Evolutionary conservation across 2,329 filamentous ascomycete genomes (phyloP).

Genomic region (Parastagonospora nodorum): DNA sequence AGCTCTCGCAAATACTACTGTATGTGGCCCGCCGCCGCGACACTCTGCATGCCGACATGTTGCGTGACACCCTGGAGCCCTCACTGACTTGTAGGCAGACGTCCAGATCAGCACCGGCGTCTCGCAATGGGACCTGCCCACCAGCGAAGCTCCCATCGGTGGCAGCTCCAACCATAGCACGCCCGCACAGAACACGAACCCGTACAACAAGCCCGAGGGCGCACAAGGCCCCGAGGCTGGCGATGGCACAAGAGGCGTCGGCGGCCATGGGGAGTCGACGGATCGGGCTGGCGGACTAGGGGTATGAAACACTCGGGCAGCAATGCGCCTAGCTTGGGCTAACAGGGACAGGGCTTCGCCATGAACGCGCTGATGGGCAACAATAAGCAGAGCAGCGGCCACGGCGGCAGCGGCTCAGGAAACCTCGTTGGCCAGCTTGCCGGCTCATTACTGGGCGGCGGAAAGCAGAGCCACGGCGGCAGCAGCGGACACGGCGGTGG

Average conservation of each 20-base stretch:
- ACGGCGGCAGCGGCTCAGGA: slow-evolving; percentile 37
- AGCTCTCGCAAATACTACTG: slow-evolving; percentile 50
- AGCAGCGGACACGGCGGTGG: slow-evolving; percentile 35
- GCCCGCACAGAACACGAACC: slow-evolving; percentile 58
- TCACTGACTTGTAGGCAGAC: slow-evolving; percentile 36
- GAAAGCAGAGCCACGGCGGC: slow-evolving; percentile 42
- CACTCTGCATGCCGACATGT: neutral
- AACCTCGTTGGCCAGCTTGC: slow-evolving; percentile 60
- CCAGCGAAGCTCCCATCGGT: slow-evolving; percentile 65
- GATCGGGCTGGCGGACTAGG: slow-evolving; percentile 65
- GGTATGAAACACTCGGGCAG: slow-evolving; percentile 52
- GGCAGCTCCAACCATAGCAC: slow-evolving; percentile 59
- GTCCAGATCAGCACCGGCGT: slow-evolving; percentile 74
- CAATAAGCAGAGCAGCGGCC: slow-evolving; percentile 39
- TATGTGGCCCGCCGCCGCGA: slow-evolving; percentile 15
- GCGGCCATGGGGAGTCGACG: slow-evolving; percentile 9
- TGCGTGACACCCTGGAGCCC: neutral
- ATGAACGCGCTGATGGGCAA: slow-evolving; percentile 60
- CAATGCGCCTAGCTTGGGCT: slow-evolving; percentile 23
- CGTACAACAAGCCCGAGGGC: slow-evolving; percentile 61
- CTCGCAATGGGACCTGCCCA: slow-evolving; percentile 76
- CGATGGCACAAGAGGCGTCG: slow-evolving; percentile 56
- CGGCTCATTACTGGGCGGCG: slow-evolving; percentile 51
- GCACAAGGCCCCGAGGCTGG: slow-evolving; percentile 31
- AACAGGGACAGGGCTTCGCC: slow-evolving; percentile 60